Base-by-base conservation (phyloP, 2,329 filamentous ascomycete species). In the Talaromyces verruculosus region DNA sequence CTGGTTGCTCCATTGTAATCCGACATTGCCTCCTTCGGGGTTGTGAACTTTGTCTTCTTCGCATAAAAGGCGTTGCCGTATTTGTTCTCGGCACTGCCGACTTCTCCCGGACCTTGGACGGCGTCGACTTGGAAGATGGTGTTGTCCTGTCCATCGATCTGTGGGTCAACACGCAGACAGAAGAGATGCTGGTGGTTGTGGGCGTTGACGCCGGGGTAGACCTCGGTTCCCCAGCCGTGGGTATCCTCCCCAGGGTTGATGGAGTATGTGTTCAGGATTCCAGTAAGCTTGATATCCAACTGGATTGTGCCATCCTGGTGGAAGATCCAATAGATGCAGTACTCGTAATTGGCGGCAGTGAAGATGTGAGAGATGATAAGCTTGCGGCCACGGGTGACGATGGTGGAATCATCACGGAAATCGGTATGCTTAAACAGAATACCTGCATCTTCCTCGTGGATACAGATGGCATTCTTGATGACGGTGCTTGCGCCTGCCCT, bases 171-270 rank as follows among this genome's bases (percentile, higher is more conserved):
- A 49, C 93, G 91, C 51, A 97, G 82, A 75, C 92, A 97, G 86
- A 97, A 97, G 37, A 97, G 85, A 77, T 97, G 93, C 79, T 97
- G 93, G 78, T 97, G 93, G 81, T 97, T 97, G 81, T 97, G 93
- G 0, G 93, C 93, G 73, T 97, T 96, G 74, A 97, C 92, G 47
- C 91, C 89, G 0, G 92, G 91, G 74, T 94, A 95, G 8, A 97
- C 93, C 77, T 96, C 89, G 0, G 93, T 96, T 65, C 93, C 93
- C 91, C 92, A 97, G 67, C 91, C 92, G 35, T 91, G 83, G 8
- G 91, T 90, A 69, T 95, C 91, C 78, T 97, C 93, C 57, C 87
- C 91, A 0, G 89, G 87, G 71, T 88, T 87, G 84, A 97, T 89
- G 30, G 88, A 83, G 72, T 96, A 97, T 0, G 93, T 97, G 83